Evolutionary conservation across 805 yeast species (phyloP).

Genomic region (Wickerhamiella domercqiae): DNA sequence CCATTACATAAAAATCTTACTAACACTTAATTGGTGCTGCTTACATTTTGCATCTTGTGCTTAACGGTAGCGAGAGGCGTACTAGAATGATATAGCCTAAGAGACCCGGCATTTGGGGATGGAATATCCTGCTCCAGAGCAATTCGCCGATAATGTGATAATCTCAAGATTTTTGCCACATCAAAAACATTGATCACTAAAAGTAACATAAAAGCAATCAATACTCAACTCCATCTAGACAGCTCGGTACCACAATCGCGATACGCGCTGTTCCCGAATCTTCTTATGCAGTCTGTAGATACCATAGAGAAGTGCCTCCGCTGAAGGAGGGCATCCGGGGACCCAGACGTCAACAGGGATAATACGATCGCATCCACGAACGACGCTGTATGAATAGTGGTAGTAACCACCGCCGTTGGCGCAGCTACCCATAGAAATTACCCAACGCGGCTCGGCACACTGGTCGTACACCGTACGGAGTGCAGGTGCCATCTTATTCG

Average conservation of each 20-base stretch:
- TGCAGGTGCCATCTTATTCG: constrained; percentile 90
- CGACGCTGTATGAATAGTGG: constrained; percentile 78
- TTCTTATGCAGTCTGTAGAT: constrained; percentile 79
- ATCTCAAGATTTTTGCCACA: too few species aligned
- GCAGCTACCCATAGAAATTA: constrained; percentile 85
- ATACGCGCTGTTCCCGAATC: constrained; percentile 67
- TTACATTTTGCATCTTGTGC: too few species aligned
- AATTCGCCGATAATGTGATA: too few species aligned
- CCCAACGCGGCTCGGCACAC: constrained; percentile 93
- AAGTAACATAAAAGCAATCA: too few species aligned
- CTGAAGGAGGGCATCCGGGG: constrained; percentile 87
- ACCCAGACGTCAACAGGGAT: constrained; percentile 83
- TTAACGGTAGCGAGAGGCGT: too few species aligned
- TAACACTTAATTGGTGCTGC: too few species aligned
- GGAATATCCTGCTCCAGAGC: too few species aligned
- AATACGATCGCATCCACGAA: constrained; percentile 77
- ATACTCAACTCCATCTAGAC: too few species aligned
- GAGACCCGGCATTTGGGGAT: too few species aligned
- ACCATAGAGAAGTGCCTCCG: constrained; percentile 85
- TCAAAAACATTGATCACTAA: too few species aligned
- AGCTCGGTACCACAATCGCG: constrained; percentile 74
- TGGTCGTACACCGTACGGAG: constrained; percentile 85
- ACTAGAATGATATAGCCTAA: too few species aligned
- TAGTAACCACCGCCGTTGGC: constrained; percentile 91
- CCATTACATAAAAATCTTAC: too few species aligned